Conservation (phyloP, 805 yeast genomes). For the Zygosaccharomyces pseudorouxii region DNA sequence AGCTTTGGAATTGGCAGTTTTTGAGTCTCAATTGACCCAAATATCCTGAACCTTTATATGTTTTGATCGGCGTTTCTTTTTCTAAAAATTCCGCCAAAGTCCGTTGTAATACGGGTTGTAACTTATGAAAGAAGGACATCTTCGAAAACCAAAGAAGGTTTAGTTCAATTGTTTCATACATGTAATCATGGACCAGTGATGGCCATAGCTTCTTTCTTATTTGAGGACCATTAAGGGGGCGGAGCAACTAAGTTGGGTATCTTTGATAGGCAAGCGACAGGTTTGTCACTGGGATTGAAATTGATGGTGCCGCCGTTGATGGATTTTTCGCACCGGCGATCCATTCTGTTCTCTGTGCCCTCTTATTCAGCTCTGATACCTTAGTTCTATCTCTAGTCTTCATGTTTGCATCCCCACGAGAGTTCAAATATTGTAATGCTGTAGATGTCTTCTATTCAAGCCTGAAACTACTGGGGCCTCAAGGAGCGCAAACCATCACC, state of each 20-base stretch:
- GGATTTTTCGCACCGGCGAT: too few relatives aligned
- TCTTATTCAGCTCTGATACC: too few relatives aligned
- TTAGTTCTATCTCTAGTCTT: too few relatives aligned
- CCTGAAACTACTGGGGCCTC: too few relatives aligned
- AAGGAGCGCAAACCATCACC: too few relatives aligned
- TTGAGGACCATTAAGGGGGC: background rate
- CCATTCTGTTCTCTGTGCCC: too few relatives aligned
- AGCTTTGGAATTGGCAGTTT: background rate
- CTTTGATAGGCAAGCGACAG: background rate
- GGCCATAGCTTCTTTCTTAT: background rate
- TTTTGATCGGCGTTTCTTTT: slow-evolving; percentile 1
- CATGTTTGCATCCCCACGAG: too few relatives aligned
- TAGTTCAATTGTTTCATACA: background rate
- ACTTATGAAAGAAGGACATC: background rate
- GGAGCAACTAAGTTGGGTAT: background rate
- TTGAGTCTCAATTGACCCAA: too few relatives aligned
- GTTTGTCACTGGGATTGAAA: background rate
- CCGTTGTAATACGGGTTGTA: background rate
- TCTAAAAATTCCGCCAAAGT: background rate
- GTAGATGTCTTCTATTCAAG: background rate
- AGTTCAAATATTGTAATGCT: background rate
- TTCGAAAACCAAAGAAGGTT: background rate
- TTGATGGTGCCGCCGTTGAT: too few relatives aligned
- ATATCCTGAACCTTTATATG: background rate
- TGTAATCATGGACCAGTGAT: background rate